These are phyloP conservation scores for Marasmius sp. DNA, from an alignment of 1,284 basidiomycete species.

Conservation along the genomic window DNA sequence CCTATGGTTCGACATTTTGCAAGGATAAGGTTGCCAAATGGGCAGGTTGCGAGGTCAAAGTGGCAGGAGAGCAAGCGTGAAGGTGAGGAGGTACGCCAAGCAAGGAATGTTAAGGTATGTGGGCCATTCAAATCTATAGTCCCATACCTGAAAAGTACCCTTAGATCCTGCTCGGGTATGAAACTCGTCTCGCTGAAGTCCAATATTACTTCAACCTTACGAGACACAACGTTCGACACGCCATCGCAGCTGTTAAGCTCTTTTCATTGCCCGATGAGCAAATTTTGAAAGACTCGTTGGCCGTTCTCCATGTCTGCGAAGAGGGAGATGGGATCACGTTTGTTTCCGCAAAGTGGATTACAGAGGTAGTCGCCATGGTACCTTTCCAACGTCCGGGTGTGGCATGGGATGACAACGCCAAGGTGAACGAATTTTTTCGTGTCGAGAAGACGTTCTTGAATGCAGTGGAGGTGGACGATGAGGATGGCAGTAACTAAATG, in stretches of 20 bases:
- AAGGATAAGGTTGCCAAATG: constrained; percentile 26
- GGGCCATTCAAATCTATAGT: neutral
- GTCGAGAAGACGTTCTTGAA: neutral
- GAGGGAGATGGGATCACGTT: neutral
- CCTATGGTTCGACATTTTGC: constrained; percentile 22
- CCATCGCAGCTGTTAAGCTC: neutral
- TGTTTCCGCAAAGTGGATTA: neutral
- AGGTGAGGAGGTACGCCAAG: constrained; percentile 13
- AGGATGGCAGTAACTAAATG: no score
- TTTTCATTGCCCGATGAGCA: neutral
- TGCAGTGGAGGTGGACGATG: no score
- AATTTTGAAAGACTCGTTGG: neutral
- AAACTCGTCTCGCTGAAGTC: constrained; percentile 22
- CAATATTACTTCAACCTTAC: constrained; percentile 12
- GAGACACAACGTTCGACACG: neutral
- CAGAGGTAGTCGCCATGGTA: neutral
- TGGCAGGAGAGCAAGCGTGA: constrained; percentile 21
- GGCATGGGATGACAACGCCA: neutral
- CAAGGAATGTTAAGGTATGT: constrained; percentile 28
- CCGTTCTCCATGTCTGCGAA: neutral
- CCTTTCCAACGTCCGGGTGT: neutral
- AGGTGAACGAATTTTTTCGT: neutral
- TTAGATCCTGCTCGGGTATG: constrained; percentile 4
- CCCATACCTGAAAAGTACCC: neutral
- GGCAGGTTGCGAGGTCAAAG: constrained; percentile 24